Evolutionary conservation across 768 basidiomycete species (phyloP), one percentile per base, ranked within the genome.

Genomic region (Rhizopogon salebrosus): DNA sequence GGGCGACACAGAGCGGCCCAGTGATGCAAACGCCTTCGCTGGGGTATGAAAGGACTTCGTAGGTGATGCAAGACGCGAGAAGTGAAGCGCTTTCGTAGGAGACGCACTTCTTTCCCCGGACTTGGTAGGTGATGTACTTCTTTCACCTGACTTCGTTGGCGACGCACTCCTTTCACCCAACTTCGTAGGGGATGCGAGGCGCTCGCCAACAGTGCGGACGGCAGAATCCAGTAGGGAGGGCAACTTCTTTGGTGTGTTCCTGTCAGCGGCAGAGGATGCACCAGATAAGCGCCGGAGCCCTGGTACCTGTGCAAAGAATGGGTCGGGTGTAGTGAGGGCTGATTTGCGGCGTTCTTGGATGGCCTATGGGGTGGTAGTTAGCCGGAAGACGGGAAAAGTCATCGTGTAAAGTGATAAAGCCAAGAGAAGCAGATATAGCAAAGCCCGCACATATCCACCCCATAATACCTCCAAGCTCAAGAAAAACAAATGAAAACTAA

Each of bases 261-360:
- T 2, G 4, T 22, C 18, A 20, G 6, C 18, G 8, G 37, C 26
- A 3, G 16, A 26, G 8, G 50, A 43, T 50, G 55, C 51, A 23
- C 61, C 54, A 68, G 65, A 63, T 55, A 62, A 64, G 34, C 50
- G 43, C 26, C 50, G 40, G 69, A 81, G 71, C 1, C 82, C 83
- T 1, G 84, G 83, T 13, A 77, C 72, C 18, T 78, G 76, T 20
- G 75, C 79, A 64, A 79, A 83, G 61, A 80, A 80, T 18, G 59
- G 50, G 63, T 77, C 70, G 54, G 80, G 63, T 56, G 73, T 68
- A 3, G 67, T 71, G 36, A 85, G 62, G 0, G 84, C 85, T 50
- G 83, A 85, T 9, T 77, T 73, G 23, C 85, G 69, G 8, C 85
- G 76, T 49, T 84, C 84, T 57, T 78, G 76, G 38, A 87, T 86